Conservation (phyloP, 73 alveolate species). For the Urostyla sp. region DNA sequence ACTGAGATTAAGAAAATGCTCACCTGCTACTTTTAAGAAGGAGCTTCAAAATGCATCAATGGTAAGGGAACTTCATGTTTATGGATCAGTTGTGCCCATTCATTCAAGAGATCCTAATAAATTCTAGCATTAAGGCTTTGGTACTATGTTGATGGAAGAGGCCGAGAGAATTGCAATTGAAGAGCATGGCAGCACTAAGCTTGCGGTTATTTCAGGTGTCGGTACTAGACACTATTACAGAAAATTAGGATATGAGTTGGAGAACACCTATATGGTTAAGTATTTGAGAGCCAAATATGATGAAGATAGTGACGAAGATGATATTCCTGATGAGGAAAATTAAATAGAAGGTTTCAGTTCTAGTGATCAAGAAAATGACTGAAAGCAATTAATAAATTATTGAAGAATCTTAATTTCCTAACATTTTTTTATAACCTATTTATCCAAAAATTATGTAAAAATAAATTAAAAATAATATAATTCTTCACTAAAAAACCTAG, state of each 20-base stretch:
- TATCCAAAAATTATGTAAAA: too few relatives aligned
- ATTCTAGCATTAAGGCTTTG: constrained; percentile 98
- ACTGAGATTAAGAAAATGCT: constrained; percentile 94
- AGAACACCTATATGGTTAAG: constrained; percentile 97
- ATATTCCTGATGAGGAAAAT: too few relatives aligned
- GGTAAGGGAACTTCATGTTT: constrained; percentile 98
- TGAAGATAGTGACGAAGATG: too few relatives aligned
- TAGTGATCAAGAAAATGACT: too few relatives aligned
- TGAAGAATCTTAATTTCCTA: too few relatives aligned
- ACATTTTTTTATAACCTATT: too few relatives aligned
- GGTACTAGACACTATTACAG: constrained; percentile 97
- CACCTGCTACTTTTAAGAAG: constrained; percentile 86
- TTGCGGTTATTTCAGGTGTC: constrained; percentile 97
- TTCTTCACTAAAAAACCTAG: too few relatives aligned
- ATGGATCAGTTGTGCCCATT: constrained; percentile 98
- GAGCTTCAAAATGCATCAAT: constrained; percentile 89
- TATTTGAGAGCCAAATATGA: constrained; percentile 54
- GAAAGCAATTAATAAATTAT: too few relatives aligned
- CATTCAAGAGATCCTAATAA: constrained; percentile 97
- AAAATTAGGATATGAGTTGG: constrained; percentile 94
- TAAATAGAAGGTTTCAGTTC: too few relatives aligned
- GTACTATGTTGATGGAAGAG: constrained; percentile 98
- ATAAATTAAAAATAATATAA: too few relatives aligned
- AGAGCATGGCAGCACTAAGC: constrained; percentile 92
- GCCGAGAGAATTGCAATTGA: constrained; percentile 98